Percentiles rank a stretch among this genome's conserved stretches.
These are phyloP conservation scores for Scorias spongiosa DNA, from an alignment of 2,329 filamentous ascomycete genomes.

Conservation along the genomic window DNA sequence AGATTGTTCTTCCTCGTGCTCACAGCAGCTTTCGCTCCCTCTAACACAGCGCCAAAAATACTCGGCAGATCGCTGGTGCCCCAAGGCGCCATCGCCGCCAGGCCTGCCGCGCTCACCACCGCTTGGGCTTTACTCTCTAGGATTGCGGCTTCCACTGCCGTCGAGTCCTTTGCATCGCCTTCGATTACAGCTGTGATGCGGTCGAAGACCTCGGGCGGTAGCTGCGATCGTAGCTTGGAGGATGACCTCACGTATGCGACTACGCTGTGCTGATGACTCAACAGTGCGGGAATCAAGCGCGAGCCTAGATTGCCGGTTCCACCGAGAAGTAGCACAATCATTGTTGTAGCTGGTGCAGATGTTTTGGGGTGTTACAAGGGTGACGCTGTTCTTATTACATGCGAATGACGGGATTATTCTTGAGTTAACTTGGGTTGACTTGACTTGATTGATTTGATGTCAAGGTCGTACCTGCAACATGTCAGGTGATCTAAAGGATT, in stretches of 20 bases:
- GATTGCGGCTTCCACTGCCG: conserved; percentile 22
- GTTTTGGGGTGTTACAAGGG: no score
- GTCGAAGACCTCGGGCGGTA: conserved; percentile 19
- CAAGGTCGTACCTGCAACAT: no score
- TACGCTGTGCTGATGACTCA: conserved; percentile 22
- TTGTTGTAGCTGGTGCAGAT: no score
- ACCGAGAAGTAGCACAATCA: conserved; percentile 9
- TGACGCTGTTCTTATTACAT: no score
- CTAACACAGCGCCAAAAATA: conserved; percentile 23
- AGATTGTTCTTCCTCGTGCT: no score
- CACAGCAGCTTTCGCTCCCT: conserved; percentile 21
- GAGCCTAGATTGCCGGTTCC: conserved; percentile 9
- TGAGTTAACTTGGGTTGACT: no score
- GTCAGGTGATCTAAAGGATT: no score
- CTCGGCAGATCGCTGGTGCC: conserved; percentile 21
- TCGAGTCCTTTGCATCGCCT: conserved; percentile 24
- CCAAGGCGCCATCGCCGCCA: conserved; percentile 25
- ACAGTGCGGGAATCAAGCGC: conserved; percentile 12
- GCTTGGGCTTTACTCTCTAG: conserved; percentile 24
- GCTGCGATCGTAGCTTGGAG: conserved; percentile 22
- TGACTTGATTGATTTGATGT: no score
- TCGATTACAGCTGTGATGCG: conserved; percentile 22
- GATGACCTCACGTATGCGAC: conserved; percentile 26
- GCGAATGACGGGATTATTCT: no score
- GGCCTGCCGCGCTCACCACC: conserved; percentile 26